Evolutionary conservation across 768 basidiomycete genomes (phyloP).

Genomic region (Pholiota molesta): DNA sequence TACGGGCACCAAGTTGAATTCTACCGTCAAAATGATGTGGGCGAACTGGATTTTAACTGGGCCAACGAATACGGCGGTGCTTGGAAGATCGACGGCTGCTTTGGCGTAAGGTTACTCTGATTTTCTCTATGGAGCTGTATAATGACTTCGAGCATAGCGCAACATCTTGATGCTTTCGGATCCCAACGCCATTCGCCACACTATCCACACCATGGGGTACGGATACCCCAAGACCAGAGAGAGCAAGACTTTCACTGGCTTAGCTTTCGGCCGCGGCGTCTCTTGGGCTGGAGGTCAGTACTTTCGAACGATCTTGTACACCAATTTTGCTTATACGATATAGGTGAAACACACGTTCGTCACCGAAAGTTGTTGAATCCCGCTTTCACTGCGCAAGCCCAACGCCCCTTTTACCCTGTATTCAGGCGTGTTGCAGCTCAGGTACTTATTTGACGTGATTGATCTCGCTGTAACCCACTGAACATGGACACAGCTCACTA

Average conservation of each 20-base stretch:
- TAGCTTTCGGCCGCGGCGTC: constrained; percentile 10
- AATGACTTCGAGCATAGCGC: constrained; percentile 1
- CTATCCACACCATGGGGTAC: constrained; percentile 14
- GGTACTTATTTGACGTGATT: not conserved
- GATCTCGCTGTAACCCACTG: too few relatives aligned
- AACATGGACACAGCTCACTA: not conserved
- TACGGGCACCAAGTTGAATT: constrained; percentile 12
- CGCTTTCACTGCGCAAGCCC: constrained; percentile 13
- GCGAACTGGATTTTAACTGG: constrained; percentile 15
- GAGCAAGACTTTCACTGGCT: constrained; percentile 12
- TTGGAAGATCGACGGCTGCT: constrained; percentile 16
- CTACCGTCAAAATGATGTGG: constrained; percentile 13
- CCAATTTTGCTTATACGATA: too few relatives aligned
- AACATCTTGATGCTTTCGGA: constrained; percentile 15
- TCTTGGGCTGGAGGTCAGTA: constrained; percentile 16
- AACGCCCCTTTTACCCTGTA: constrained; percentile 12
- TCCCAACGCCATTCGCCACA: constrained; percentile 12
- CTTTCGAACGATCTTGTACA: too few relatives aligned
- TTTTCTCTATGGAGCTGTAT: too few relatives aligned
- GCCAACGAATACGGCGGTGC: constrained; percentile 13
- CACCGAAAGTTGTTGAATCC: constrained; percentile 13
- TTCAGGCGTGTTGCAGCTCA: constrained; percentile 12
- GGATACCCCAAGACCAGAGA: constrained; percentile 14
- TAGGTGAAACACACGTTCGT: constrained; percentile 15
- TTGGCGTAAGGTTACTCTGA: constrained; percentile 2